Evolutionary conservation across 139 green algal genomes (phyloP).

Genomic region (Chlorella sp.): DNA sequence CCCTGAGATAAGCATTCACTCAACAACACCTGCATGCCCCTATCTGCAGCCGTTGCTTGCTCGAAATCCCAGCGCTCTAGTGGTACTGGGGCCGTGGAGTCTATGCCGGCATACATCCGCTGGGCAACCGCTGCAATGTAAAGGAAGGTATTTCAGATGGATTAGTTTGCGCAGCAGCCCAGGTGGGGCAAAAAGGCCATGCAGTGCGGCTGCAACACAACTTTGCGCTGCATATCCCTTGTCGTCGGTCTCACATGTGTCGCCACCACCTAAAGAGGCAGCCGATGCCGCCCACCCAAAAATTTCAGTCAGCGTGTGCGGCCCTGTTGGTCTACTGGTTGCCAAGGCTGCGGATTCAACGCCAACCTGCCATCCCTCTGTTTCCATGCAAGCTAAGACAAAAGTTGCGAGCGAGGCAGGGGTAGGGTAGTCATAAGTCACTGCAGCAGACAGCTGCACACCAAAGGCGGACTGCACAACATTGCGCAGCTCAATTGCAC

Average conservation of each 20-base stretch:
- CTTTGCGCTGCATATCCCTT: background rate
- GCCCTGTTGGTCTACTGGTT: background rate
- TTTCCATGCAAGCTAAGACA: background rate
- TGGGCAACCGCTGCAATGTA: background rate
- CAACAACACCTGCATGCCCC: background rate
- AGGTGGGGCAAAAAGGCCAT: no score
- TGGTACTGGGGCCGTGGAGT: background rate
- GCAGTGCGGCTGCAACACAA: background rate
- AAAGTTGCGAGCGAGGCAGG: conserved; percentile 46
- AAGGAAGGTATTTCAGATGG: background rate
- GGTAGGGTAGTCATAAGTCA: conserved; percentile 70
- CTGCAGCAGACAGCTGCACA: conserved; percentile 51
- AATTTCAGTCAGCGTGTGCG: background rate
- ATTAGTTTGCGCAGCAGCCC: background rate
- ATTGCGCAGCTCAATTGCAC: conserved; percentile 52
- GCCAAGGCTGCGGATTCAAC: background rate
- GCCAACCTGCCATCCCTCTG: background rate
- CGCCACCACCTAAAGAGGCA: background rate
- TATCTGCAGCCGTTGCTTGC: background rate
- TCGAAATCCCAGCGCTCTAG: conserved; percentile 37
- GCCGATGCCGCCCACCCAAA: conserved; percentile 4
- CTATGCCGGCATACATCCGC: background rate
- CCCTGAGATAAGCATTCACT: background rate
- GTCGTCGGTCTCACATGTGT: background rate
- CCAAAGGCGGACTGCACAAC: conserved; percentile 27